A percentile compares a stretch with the other conserved stretches of the same genome.
Conservation (phyloP, 148 eudicot genomes). For the Rheum nobile region DNA sequence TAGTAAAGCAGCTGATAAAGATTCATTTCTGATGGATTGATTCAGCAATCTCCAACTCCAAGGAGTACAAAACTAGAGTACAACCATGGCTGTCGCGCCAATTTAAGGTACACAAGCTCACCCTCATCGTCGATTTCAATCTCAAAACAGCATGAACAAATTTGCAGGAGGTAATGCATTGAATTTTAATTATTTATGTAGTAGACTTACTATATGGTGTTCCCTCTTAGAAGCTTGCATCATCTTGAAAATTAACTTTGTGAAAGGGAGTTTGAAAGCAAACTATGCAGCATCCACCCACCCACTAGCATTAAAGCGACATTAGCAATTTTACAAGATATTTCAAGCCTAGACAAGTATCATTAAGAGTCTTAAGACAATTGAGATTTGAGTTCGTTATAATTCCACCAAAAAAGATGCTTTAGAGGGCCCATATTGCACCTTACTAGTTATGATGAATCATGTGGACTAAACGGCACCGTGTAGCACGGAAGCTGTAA, state of each 20-base stretch:
- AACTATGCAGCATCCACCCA: not conserved
- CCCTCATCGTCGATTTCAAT: not conserved
- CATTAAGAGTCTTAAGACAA: not conserved
- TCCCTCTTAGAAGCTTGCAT: no score
- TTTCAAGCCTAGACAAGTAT: not conserved
- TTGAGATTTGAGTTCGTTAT: not conserved
- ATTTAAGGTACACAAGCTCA: not conserved
- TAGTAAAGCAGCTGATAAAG: no score
- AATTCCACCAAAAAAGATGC: not conserved
- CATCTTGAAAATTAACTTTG: not conserved
- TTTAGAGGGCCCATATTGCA: not conserved
- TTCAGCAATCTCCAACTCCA: not conserved
- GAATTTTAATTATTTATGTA: no score
- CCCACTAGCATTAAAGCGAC: not conserved
- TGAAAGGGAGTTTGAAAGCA: not conserved
- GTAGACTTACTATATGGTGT: no score
- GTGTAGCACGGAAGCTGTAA: no score
- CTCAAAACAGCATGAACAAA: not conserved
- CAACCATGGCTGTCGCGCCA: not conserved
- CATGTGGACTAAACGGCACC: no score
- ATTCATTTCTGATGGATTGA: not conserved
- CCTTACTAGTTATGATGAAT: no score
- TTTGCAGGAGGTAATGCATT: no score
- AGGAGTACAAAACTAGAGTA: not conserved
- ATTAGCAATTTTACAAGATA: not conserved